Percentiles rank a stretch among this genome's conserved stretches.
phyloP scores from a whole-genome alignment of 108 stramenopile species.

The Cyclostephanos invisitatus region DNA sequence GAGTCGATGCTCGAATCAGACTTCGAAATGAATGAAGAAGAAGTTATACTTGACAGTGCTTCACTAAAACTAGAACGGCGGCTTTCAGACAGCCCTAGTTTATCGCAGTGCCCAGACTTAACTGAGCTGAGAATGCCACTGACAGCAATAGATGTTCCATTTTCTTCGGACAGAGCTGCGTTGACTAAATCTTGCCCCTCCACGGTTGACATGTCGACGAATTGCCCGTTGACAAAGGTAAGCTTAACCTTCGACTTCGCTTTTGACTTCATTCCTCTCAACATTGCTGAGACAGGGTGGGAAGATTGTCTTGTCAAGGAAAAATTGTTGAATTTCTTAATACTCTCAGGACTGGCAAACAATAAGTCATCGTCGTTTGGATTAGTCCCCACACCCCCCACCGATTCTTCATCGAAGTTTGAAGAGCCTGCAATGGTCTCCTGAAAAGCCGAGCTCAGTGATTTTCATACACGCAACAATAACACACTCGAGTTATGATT shows the following conservation, averaged over 20 bases:
- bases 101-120: constrained; percentile 14
- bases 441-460: constrained; percentile 1
- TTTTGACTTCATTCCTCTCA: background rate
- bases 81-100: background rate
- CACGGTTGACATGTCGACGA: constrained; percentile 28
- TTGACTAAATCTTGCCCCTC: constrained; percentile 31
- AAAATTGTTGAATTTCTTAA: background rate
- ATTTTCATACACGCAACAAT: background rate
- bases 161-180: constrained; percentile 6
- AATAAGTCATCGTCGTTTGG: background rate
- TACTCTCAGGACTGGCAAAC: background rate
- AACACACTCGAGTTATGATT: background rate
- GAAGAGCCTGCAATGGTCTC: background rate
- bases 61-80: background rate
- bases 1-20: background rate
- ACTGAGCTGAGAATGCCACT: constrained; percentile 8
- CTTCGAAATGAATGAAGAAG: background rate
- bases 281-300: background rate
- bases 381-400: no score
- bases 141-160: background rate
- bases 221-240: constrained; percentile 45
- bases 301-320: background rate
- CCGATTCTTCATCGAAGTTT: background rate
- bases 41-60: background rate
- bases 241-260: constrained; percentile 20